These are phyloP conservation scores for Gautieria morchelliformis DNA, from an alignment of 768 basidiomycete genomes.

Conservation along the genomic window DNA sequence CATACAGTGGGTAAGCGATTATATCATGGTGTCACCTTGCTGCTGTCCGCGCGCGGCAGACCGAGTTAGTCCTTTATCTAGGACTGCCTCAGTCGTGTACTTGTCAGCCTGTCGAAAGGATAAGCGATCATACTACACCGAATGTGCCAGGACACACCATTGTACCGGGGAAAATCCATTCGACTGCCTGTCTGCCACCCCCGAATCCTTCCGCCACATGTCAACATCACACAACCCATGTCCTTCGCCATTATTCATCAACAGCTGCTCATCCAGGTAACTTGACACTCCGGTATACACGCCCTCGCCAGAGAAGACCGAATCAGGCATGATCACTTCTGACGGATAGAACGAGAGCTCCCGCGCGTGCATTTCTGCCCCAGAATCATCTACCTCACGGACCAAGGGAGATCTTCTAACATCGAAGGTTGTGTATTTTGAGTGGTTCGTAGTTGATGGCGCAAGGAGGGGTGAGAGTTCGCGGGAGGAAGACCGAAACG, in stretches of 20 bases:
- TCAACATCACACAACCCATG: background rate
- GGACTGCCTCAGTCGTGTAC: background rate
- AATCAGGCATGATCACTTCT: background rate
- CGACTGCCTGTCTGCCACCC: background rate
- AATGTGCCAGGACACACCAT: background rate
- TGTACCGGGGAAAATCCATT: background rate
- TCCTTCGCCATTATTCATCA: background rate
- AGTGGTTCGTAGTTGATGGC: background rate
- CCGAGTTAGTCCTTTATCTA: too few relatives aligned
- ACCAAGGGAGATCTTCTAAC: background rate
- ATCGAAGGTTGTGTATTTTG: background rate
- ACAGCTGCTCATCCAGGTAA: background rate
- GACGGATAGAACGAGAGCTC: background rate
- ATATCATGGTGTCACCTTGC: too few relatives aligned
- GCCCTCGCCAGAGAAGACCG: background rate
- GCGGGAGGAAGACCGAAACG: constrained; percentile 6
- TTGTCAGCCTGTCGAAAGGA: background rate
- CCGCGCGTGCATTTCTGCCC: background rate
- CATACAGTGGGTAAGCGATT: too few relatives aligned
- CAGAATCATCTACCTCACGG: background rate
- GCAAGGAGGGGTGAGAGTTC: constrained; percentile 2
- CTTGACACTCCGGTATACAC: background rate
- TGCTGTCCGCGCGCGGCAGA: too few relatives aligned
- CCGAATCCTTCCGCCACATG: too few relatives aligned
- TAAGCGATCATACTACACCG: background rate